A percentile compares a stretch with the other conserved stretches of the same genome.
phyloP scores from a whole-genome alignment of 2,329 filamentous ascomycete genomes.

The Botrytis sinoallii region DNA sequence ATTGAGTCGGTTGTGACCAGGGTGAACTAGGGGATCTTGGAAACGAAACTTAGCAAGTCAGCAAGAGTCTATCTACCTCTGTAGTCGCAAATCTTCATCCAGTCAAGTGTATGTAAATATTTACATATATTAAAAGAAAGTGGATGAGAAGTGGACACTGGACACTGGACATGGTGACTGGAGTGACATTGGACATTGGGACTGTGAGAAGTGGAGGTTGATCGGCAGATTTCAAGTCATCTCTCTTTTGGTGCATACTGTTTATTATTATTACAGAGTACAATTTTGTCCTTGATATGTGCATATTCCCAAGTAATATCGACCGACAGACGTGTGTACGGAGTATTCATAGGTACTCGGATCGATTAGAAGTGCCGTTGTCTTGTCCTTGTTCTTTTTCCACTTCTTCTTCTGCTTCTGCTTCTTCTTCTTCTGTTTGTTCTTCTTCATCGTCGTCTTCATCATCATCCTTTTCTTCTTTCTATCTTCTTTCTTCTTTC shows the following conservation, averaged over 20 bases:
- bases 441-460: neutral
- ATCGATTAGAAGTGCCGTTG: neutral
- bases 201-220: conserved; percentile 8
- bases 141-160: neutral
- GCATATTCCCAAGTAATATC: neutral
- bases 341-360: neutral
- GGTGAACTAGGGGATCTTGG: neutral
- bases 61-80: neutral
- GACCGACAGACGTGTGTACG: neutral
- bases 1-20: conserved; percentile 4
- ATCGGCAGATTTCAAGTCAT: conserved; percentile 4
- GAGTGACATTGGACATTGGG: neutral
- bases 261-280: neutral
- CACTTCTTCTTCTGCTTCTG: neutral
- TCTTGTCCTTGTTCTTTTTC: neutral
- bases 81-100: neutral
- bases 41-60: neutral
- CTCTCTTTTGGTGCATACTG: neutral
- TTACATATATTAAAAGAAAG: neutral
- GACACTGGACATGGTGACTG: too few species aligned
- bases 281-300: neutral
- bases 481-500: neutral
- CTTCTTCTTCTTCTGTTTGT: neutral
- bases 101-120: neutral
- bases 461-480: neutral